Base-by-base conservation (phyloP, 441 rosid genomes). In the Gossypium davidsonii region DNA sequence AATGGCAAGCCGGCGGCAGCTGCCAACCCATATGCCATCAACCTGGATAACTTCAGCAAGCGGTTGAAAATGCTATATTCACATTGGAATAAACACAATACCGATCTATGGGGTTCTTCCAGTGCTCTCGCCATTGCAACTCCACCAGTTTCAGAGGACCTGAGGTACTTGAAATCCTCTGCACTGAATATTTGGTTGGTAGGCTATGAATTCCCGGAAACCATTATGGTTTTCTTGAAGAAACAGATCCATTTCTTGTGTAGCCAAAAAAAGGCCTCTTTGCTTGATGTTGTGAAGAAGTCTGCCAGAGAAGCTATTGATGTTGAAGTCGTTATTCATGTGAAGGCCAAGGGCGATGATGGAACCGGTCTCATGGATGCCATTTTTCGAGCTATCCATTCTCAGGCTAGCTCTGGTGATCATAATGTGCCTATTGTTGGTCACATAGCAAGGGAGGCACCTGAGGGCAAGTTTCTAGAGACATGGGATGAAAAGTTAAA, bases 171-270 rank as follows among this genome's bases (percentile, higher is more conserved):
- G 72, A 94, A 94, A 71, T 94, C 98, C 7, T 91, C 97, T 0
- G 97, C 98, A 0, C 73, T 94, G 68, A 90, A 90, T 73, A 83
- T 89, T 46, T 94, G 98, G 97, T 85, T 94, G 82, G 73, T 90
- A 51, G 97, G 97, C 21, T 90, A 89, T 60, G 98, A 94, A 83
- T 94, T 93, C 71, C 97, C 97, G 0, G 97, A 94, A 79, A 94
- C 98, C 0, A 89, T 91, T 20, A 91, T 90, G 93, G 94, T 91
- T 70, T 94, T 90, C 79, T 77, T 82, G 76, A 83, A 79, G 76
- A 91, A 85, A 78, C 93, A 91, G 82, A 85, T 94, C 34, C 96
- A 91, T 75, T 82, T 94, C 80, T 79, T 91, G 59, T 86, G 95
- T 73, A 89, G 90, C 79, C 90, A 78, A 81, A 91, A 83, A 71